phyloP scores from a whole-genome alignment of 2,329 filamentous ascomycete species.

The Rutstroemia sp. region DNA sequence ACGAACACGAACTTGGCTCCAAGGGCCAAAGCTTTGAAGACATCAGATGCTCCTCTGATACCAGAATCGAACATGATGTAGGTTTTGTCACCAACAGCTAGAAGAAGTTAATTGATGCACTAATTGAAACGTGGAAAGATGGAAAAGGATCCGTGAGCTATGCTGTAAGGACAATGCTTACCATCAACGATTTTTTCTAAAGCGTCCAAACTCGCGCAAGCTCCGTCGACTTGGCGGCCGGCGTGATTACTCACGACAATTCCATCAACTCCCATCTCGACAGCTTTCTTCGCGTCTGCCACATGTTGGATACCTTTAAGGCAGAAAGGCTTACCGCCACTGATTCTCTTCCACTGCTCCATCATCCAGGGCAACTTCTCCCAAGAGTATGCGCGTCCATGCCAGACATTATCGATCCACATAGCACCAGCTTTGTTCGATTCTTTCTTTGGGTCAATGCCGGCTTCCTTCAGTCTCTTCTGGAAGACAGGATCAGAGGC shows the following conservation, averaged over 20 bases:
- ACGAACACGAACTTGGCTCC: constrained; percentile 57
- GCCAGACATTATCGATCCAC: constrained; percentile 60
- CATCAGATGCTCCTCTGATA: constrained; percentile 54
- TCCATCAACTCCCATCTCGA: constrained; percentile 50
- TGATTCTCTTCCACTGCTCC: constrained; percentile 50
- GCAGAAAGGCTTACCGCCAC: constrained; percentile 49
- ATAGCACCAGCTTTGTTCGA: constrained; percentile 47
- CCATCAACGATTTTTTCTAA: constrained; percentile 49
- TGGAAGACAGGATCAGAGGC: constrained; percentile 53
- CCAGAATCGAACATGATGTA: constrained; percentile 60
- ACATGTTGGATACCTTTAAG: constrained; percentile 58
- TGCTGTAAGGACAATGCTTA: constrained; percentile 19
- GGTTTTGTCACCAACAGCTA: constrained; percentile 45
- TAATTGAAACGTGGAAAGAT: background rate
- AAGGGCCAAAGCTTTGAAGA: constrained; percentile 59
- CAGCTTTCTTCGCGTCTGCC: constrained; percentile 47
- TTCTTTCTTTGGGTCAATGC: constrained; percentile 45
- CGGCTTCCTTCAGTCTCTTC: constrained; percentile 40
- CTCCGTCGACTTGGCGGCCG: constrained; percentile 53
- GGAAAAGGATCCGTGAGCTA: background rate
- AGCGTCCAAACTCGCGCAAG: constrained; percentile 50
- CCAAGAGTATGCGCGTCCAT: constrained; percentile 55
- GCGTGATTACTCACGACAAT: constrained; percentile 54
- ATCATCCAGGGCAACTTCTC: constrained; percentile 55
- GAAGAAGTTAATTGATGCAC: background rate